Percentiles rank a stretch among this genome's conserved stretches.
Conservation (phyloP, 2,329 filamentous ascomycete species). For the Monilinia fructicola region DNA sequence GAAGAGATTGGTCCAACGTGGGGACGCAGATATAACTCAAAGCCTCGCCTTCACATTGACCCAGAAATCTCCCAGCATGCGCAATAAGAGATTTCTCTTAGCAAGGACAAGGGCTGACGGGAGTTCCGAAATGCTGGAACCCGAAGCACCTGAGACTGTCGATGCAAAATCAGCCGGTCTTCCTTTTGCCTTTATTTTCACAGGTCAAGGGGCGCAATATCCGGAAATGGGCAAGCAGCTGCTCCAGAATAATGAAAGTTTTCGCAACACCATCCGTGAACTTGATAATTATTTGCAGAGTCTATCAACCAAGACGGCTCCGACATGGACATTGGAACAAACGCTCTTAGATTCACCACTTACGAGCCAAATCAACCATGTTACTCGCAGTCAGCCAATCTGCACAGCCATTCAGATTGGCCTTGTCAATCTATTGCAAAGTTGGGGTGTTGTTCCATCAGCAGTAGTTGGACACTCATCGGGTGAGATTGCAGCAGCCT, state of each 20-base stretch:
- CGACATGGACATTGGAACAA: constrained; percentile 5
- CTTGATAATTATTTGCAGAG: neutral
- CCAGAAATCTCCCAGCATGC: neutral
- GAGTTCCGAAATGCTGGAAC: no score
- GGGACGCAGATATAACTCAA: neutral
- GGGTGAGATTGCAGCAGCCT: constrained; percentile 50
- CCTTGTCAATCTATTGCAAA: constrained; percentile 45
- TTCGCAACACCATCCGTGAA: neutral
- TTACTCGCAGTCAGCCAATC: constrained; percentile 17
- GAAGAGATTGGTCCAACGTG: neutral
- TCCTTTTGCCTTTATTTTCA: neutral
- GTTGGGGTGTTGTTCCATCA: constrained; percentile 44
- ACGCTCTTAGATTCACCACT: neutral
- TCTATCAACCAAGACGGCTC: neutral
- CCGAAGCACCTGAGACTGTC: neutral
- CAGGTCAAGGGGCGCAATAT: neutral
- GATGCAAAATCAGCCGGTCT: neutral
- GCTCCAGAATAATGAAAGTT: neutral
- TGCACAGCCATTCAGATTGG: constrained; percentile 50
- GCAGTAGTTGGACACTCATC: constrained; percentile 48
- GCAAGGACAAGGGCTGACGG: neutral
- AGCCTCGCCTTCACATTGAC: neutral
- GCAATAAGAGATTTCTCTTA: neutral
- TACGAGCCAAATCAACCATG: neutral
- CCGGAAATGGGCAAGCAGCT: neutral